Base-by-base conservation (phyloP, 208 protist species). In the Crithidia fasciculata region DNA sequence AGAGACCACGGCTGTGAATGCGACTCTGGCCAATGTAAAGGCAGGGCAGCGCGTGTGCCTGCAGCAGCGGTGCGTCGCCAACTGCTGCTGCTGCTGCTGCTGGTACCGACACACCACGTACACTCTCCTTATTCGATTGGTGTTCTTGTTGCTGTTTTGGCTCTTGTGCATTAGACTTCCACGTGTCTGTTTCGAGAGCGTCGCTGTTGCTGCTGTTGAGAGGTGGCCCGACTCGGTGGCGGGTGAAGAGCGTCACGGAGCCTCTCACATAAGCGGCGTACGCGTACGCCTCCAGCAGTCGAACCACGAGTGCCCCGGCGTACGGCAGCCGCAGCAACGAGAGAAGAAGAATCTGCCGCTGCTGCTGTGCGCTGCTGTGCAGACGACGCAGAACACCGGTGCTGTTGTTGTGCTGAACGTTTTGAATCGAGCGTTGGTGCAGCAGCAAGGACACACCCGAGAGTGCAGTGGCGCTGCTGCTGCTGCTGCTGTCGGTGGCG, bases 1-100 rank as follows among this genome's bases (percentile, higher is more conserved):
- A 87, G 52, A 94, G 70, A 2, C 89, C 89, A 40, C 89, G 82
- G 45, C 85, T 83, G 56, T 94, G 89, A 52, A 94, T 92, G 28
- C 36, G n/a, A 59, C 89, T 94, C 9, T 28, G 47, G n/a, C 87
- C 87, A 4, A 94, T 76, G 66, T 86, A 85, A n/a, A 94, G 43
- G 56, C 82, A 83, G 40, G 69, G 55, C 43, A 89, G 72, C 49
- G 80, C 75, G 7, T 68, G 65, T 28, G 62, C 78, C 8, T 80
- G 74, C 44, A 89, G 65, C 13, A 85, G 18, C 18, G 72, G 74
- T 15, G 80, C 70, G 50, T 80, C 75, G 45, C 19, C 40, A 8
- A 50, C 28, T 28, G 28, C 28, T 28, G 28, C 28, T 28, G 28
- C 28, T 28, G 28, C 28, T 28, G 28, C 28, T 28, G 28, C 28